phyloP scores from a whole-genome alignment of 306 rosid genomes.

The Medicago truncatula region DNA sequence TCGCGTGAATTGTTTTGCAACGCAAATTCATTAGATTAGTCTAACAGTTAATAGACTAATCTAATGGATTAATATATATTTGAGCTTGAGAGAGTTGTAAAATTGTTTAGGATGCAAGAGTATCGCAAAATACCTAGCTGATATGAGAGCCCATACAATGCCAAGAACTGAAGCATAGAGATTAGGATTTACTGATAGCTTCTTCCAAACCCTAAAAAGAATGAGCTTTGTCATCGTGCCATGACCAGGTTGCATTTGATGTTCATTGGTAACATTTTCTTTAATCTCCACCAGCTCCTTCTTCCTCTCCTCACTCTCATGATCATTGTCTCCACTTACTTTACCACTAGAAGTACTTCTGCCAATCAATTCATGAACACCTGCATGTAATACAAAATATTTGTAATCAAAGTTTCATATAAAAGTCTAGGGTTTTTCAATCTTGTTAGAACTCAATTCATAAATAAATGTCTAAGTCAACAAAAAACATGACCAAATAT shows the following conservation, averaged over 20 bases:
- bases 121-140: slow-evolving; percentile 53
- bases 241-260: slow-evolving; percentile 65
- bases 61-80: too few relatives aligned
- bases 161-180: slow-evolving; percentile 57
- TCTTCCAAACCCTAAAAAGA: slow-evolving; percentile 78
- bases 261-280: slow-evolving; percentile 49
- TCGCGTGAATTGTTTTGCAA: too few relatives aligned
- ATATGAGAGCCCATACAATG: slow-evolving; percentile 55
- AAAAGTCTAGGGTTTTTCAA: background rate
- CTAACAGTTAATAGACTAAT: too few relatives aligned
- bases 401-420: background rate
- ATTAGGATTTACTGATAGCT: slow-evolving; percentile 80
- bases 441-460: too few relatives aligned
- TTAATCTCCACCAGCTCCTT: slow-evolving; percentile 41
- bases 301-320: slow-evolving; percentile 46
- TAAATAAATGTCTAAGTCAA: too few relatives aligned
- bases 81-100: background rate
- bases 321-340: slow-evolving; percentile 35
- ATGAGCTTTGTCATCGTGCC: slow-evolving; percentile 81
- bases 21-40: too few relatives aligned
- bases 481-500: background rate
- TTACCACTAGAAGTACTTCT: slow-evolving; percentile 53
- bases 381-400: slow-evolving; percentile 14
- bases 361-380: slow-evolving; percentile 43
- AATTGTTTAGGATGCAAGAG: background rate